Evolutionary conservation across 768 basidiomycete genomes (phyloP).

Genomic region (Xanthoconium stramineum): DNA sequence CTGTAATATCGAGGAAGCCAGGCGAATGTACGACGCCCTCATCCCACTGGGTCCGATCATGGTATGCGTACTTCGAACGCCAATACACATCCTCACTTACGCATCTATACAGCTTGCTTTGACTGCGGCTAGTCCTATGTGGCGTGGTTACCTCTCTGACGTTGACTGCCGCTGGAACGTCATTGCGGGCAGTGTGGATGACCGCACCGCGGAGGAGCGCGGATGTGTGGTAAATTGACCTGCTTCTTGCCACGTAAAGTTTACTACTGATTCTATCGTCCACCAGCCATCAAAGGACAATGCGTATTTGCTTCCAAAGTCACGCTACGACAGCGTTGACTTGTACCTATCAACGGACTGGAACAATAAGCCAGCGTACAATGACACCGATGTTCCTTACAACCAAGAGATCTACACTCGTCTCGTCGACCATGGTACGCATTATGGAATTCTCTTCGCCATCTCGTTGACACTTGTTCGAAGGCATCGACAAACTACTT

Average conservation of each 20-base stretch:
- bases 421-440: constrained; percentile 67
- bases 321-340: constrained; percentile 95
- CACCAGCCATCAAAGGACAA: constrained; percentile 72
- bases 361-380: constrained; percentile 91
- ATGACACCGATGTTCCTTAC: constrained; percentile 80
- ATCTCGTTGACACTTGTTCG: background rate
- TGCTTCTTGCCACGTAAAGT: constrained; percentile 5
- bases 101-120: constrained; percentile 72
- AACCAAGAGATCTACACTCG: constrained; percentile 72
- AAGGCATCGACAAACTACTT: constrained; percentile 83
- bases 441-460: background rate
- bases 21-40: constrained; percentile 93
- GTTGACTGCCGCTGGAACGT: constrained; percentile 99
- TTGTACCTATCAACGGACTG: constrained; percentile 86
- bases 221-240: constrained; percentile 62
- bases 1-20: constrained; percentile 88
- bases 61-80: constrained; percentile 43
- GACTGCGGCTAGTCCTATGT: constrained; percentile 91
- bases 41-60: constrained; percentile 94
- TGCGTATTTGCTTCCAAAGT: constrained; percentile 85
- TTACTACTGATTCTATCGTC: background rate
- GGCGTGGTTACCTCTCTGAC: constrained; percentile 92
- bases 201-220: constrained; percentile 93
- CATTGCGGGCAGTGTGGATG: constrained; percentile 97
- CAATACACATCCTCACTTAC: background rate